Evolutionary conservation across 495 filamentous ascomycete species (phyloP), one percentile per base, ranked within the genome.

Genomic region (Thermochaetoides thermophila): DNA sequence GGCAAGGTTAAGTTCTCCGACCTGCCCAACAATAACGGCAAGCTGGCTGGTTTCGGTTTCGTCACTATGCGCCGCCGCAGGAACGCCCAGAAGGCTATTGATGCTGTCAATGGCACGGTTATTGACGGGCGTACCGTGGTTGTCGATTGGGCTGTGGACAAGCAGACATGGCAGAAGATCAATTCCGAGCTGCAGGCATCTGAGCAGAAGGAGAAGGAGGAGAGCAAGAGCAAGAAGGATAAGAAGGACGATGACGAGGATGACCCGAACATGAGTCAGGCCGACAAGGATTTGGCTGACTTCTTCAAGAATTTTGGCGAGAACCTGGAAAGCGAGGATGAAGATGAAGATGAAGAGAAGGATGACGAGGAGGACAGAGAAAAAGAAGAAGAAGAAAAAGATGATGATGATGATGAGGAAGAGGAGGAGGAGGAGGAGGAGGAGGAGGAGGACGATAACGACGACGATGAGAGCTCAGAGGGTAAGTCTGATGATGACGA

Each of bases 131-230:
- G 89, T 39, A 76, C 71, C 19, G 42, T 95, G 30, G 87, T 86
- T 7, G 87, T 95, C 4, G 89, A 97, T 65, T 95, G 84, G 83
- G 85, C 87, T 15, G 87, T 95, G 1, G 83, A 93, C 32, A 95
- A 87, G 57, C 66, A 78, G 28, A 69, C 74, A 3, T 95, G 86
- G 85, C 69, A 92, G 32, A 63, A 68, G 21, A 49, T 57, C 50
- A 73, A 63, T 53, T 67, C 3, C 22, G 43, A 44, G 29, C 50
- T 46, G n/a, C 52, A 37, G 9, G 19, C 15, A 11, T 32, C 49
- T 37, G 50, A 55, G 12, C 46, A 55, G 1, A 49, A 56, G 3
- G 46, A 57, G 20, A 50, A 44, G 48, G 50, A 25, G 17, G 34
- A 30, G 10, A 34, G 55, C 9, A 53, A 77, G 26, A 64, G 69